Conservation (phyloP, 306 rosid genomes). For the Fragaria iinumae region DNA sequence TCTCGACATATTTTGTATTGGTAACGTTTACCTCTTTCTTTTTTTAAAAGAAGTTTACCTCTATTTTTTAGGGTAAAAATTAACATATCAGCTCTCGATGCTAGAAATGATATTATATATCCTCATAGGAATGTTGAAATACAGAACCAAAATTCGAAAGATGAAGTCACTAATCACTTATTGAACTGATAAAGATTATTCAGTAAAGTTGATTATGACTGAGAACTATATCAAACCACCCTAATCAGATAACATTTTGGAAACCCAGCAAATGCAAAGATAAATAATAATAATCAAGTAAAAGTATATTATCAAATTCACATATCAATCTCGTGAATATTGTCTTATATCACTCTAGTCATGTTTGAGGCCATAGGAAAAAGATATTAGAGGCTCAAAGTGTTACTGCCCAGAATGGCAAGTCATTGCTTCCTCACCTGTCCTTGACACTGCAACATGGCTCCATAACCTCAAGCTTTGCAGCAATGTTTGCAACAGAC, state of each 20-base stretch:
- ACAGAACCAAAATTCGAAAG: background rate
- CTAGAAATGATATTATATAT: background rate
- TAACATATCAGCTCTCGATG: background rate
- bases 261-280: background rate
- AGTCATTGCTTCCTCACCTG: conserved; percentile 49
- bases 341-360: background rate
- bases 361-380: background rate
- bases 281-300: background rate
- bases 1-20: background rate
- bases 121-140: background rate
- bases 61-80: background rate
- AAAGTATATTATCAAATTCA: no score
- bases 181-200: background rate
- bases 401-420: background rate
- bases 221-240: background rate
- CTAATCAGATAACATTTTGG: background rate
- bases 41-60: no score
- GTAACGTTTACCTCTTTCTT: background rate
- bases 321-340: background rate
- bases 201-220: background rate
- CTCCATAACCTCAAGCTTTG: conserved; percentile 99
- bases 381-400: background rate
- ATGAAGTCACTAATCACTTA: background rate
- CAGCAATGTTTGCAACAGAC: conserved; percentile 87
- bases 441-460: conserved; percentile 99